These are phyloP conservation scores for Cladorrhinum sp. DNA, from an alignment of 2,329 filamentous ascomycete species.

Conservation along the genomic window DNA sequence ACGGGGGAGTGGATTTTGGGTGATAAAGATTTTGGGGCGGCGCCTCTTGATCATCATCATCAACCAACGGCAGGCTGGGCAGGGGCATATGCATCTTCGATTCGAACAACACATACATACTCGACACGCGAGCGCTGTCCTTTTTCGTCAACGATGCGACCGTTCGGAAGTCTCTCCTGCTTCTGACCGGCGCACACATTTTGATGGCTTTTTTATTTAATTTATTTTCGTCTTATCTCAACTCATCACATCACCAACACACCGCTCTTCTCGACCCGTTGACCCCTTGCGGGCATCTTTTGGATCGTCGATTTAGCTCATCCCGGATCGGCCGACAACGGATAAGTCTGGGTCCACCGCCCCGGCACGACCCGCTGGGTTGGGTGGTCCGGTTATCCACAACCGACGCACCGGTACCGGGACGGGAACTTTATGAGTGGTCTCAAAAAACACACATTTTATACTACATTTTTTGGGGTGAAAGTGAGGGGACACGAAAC, in stretches of 20 bases:
- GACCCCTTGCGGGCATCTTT: not conserved
- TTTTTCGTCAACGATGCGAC: not conserved
- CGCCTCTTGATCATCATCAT: not conserved
- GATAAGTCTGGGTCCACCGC: constrained; percentile 1
- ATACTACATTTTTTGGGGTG: not conserved
- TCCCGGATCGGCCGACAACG: constrained; percentile 1
- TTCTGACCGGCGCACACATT: not conserved
- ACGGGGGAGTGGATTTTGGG: not conserved
- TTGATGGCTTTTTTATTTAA: not conserved
- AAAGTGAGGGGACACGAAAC: not conserved
- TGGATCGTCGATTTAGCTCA: not conserved
- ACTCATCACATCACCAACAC: constrained; percentile 1
- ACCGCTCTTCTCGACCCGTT: not conserved
- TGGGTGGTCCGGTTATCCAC: constrained; percentile 1
- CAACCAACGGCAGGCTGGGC: not conserved
- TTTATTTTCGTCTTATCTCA: not conserved
- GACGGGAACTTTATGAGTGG: not conserved
- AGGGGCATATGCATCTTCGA: not conserved
- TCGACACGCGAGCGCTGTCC: not conserved
- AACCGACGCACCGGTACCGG: constrained; percentile 1
- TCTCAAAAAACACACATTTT: not conserved
- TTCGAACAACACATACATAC: not conserved
- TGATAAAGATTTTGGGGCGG: not conserved
- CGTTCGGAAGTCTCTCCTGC: not conserved
- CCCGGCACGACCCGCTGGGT: constrained; percentile 6